These are phyloP conservation scores for Alisma plantagoaquatica DNA, from an alignment of 106 monocot species.

Conservation along the genomic window DNA sequence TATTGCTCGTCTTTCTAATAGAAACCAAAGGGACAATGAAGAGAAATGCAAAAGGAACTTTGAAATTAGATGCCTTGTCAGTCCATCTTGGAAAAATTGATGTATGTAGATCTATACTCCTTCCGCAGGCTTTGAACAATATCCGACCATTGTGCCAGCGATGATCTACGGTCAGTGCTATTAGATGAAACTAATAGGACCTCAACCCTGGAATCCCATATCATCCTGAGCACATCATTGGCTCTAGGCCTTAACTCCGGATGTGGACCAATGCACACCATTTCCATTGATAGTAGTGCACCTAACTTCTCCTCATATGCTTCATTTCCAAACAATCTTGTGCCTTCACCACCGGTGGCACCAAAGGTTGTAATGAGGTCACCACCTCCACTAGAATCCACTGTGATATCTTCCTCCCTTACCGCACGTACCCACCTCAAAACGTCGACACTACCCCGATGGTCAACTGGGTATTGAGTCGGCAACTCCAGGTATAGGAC, in stretches of 20 bases:
- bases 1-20: no score
- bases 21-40: no score
- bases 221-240: constrained; percentile 76
- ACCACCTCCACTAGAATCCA: no score
- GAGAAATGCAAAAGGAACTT: no score
- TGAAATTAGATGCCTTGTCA: no score
- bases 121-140: constrained; percentile 74
- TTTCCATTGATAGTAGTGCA: constrained; percentile 43
- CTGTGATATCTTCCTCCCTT: constrained; percentile 68
- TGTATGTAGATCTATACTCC: constrained; percentile 47
- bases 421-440: constrained; percentile 68
- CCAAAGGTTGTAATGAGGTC: no score
- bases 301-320: constrained; percentile 56
- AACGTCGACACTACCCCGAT: constrained; percentile 57
- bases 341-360: no score
- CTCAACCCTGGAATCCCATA: constrained; percentile 81
- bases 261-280: constrained; percentile 31
- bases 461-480: constrained; percentile 67
- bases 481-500: constrained; percentile 83
- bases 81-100: constrained; percentile 61
- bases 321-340: constrained; percentile 26
- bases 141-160: constrained; percentile 83
- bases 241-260: constrained; percentile 37
- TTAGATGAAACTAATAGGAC: constrained; percentile 44
- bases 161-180: constrained; percentile 74